Evolutionary conservation across 2,329 filamentous ascomycete species (phyloP).

Genomic region (Apiospora koreana): DNA sequence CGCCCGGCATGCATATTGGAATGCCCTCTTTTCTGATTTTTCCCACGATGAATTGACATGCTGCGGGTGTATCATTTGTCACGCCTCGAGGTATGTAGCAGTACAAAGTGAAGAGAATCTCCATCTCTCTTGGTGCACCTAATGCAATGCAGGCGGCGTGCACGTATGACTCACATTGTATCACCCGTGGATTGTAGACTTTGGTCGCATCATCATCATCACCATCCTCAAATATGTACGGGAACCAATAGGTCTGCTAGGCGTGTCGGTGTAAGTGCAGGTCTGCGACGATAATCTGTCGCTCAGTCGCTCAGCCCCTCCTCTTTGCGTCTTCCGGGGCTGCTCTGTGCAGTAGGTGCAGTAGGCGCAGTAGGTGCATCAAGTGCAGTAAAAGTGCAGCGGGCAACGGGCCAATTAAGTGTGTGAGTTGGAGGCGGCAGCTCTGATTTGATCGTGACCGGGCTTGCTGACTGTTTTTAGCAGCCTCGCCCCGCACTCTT

Average conservation of each 20-base stretch:
- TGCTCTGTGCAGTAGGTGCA: too few relatives aligned
- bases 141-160: not conserved
- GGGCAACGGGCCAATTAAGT: not conserved
- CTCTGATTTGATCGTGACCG: not conserved
- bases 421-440: not conserved
- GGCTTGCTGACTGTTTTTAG: not conserved
- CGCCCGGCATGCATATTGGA: not conserved
- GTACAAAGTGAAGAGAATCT: not conserved
- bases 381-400: too few relatives aligned
- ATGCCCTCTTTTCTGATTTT: not conserved
- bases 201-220: not conserved
- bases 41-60: not conserved
- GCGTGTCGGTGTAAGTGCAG: slow-evolving; percentile 2
- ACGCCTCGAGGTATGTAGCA: not conserved
- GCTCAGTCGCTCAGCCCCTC: not conserved
- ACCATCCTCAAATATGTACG: not conserved
- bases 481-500: not conserved
- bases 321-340: not conserved
- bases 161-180: slow-evolving; percentile 8
- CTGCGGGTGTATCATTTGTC: not conserved
- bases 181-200: not conserved
- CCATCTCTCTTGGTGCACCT: not conserved
- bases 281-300: not conserved
- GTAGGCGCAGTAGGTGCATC: too few relatives aligned
- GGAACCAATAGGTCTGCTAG: not conserved